Conservation (phyloP, 768 basidiomycete species). For the Psilocybe cubensis region DNA sequence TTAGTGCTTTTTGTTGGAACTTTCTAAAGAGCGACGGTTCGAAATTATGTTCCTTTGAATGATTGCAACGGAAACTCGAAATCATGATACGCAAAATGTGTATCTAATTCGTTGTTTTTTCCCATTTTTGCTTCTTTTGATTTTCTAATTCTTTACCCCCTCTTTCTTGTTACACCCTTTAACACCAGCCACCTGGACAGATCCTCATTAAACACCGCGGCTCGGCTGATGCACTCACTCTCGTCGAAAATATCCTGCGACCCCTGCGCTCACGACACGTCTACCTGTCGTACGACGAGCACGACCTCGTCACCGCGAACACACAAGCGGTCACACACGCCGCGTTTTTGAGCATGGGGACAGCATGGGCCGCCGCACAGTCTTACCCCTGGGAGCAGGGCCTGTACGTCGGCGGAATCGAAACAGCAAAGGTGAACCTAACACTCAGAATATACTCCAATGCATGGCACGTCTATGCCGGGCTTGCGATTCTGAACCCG, state of each 20-base stretch:
- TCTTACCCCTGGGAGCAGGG: conserved; percentile 96
- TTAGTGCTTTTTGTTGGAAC: too few relatives aligned
- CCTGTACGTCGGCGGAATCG: conserved; percentile 95
- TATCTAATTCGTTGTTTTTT: too few relatives aligned
- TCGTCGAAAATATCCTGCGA: conserved; percentile 84
- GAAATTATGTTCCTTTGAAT: too few relatives aligned
- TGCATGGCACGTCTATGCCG: conserved; percentile 99
- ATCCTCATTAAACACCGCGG: conserved; percentile 89
- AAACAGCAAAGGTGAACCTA: conserved; percentile 98
- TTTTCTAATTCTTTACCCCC: not conserved
- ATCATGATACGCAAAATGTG: too few relatives aligned
- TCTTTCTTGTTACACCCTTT: not conserved
- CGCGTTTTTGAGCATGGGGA: conserved; percentile 98
- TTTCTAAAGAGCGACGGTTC: too few relatives aligned
- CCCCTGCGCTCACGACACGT: conserved; percentile 87
- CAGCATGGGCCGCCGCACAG: conserved; percentile 81
- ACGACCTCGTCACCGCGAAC: conserved; percentile 95
- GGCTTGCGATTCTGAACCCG: conserved; percentile 95
- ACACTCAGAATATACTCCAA: conserved; percentile 97
- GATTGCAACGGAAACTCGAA: too few relatives aligned
- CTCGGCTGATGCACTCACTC: conserved; percentile 63
- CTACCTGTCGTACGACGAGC: conserved; percentile 92
- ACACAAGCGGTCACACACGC: conserved; percentile 99
- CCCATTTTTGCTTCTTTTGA: too few relatives aligned
- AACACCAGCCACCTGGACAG: conserved; percentile 45